Percentiles rank a stretch among this genome's conserved stretches.
phyloP scores from a whole-genome alignment of 129 eudicot genomes.

The Chrysanthemum makinoi region DNA sequence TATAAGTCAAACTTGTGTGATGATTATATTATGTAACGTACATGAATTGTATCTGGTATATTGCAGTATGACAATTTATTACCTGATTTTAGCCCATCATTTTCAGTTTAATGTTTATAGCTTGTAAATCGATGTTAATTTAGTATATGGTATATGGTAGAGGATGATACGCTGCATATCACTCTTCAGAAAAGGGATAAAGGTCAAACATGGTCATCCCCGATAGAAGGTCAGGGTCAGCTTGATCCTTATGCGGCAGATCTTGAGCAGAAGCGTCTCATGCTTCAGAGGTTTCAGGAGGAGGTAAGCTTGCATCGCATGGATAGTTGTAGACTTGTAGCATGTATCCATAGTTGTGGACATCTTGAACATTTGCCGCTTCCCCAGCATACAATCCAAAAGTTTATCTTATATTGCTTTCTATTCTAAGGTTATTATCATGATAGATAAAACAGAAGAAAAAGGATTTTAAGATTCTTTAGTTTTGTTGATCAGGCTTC shows the following conservation, averaged over 20 bases:
- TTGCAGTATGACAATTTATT: neutral
- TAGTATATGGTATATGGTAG: conserved; percentile 39
- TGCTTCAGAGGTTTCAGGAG: conserved; percentile 97
- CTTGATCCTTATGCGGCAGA: conserved; percentile 77
- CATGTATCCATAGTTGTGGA: neutral
- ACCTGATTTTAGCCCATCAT: neutral
- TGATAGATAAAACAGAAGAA: conserved; percentile 9
- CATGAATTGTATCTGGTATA: conserved; percentile 7
- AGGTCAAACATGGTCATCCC: conserved; percentile 96
- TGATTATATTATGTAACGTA: neutral
- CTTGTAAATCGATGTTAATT: conserved; percentile 4
- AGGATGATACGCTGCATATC: conserved; percentile 87
- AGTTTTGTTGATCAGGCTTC: no score
- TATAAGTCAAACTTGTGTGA: neutral
- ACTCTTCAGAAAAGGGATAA: conserved; percentile 91
- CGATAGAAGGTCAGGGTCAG: conserved; percentile 83
- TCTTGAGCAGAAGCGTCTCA: conserved; percentile 91
- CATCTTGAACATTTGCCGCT: neutral
- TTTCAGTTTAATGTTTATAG: neutral
- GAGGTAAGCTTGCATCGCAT: conserved; percentile 44
- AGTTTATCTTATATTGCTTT: neutral
- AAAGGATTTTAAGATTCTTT: neutral
- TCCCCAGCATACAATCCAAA: neutral
- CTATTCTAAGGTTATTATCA: neutral
- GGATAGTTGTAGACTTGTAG: neutral